phyloP scores from a whole-genome alignment of 2,329 filamentous ascomycete genomes.

The Aspergillus floridensis region DNA sequence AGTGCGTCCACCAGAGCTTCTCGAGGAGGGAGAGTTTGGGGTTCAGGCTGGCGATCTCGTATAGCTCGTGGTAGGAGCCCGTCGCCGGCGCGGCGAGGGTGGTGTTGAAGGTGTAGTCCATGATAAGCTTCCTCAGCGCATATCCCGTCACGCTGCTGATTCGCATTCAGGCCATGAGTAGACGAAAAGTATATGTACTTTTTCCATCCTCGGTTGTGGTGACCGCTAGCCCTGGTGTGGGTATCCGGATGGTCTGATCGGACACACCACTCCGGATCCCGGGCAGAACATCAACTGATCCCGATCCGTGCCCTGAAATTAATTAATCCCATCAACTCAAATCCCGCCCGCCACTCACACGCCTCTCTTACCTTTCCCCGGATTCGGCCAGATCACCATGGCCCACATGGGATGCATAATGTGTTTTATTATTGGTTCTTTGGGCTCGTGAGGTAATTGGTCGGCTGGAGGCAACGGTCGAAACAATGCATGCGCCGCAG shows the following conservation, averaged over 20 bases:
- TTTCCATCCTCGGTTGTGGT: background rate
- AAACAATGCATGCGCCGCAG: background rate
- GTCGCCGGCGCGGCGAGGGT: conserved; percentile 28
- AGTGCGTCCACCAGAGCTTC: conserved; percentile 91
- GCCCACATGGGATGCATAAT: background rate
- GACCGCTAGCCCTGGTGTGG: background rate
- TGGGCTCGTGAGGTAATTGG: background rate
- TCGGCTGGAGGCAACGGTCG: background rate
- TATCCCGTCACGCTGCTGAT: background rate
- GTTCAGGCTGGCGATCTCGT: conserved; percentile 67
- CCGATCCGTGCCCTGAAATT: conserved; percentile 3
- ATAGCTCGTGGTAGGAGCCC: conserved; percentile 61
- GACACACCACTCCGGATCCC: conserved; percentile 23
- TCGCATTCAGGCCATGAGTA: background rate
- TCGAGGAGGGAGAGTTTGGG: conserved; percentile 80
- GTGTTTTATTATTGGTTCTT: background rate
- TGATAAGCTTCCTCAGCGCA: conserved; percentile 1
- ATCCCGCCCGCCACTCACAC: background rate
- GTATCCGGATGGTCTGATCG: conserved; percentile 21
- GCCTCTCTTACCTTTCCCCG: conserved; percentile 1
- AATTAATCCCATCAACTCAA: conserved; percentile 1
- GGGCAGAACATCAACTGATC: conserved; percentile 11
- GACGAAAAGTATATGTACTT: conserved; percentile 3
- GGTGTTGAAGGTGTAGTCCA: conserved; percentile 17
- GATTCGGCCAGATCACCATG: background rate